Conservation (phyloP, 441 rosid species). For the Erysimum pusillum region DNA sequence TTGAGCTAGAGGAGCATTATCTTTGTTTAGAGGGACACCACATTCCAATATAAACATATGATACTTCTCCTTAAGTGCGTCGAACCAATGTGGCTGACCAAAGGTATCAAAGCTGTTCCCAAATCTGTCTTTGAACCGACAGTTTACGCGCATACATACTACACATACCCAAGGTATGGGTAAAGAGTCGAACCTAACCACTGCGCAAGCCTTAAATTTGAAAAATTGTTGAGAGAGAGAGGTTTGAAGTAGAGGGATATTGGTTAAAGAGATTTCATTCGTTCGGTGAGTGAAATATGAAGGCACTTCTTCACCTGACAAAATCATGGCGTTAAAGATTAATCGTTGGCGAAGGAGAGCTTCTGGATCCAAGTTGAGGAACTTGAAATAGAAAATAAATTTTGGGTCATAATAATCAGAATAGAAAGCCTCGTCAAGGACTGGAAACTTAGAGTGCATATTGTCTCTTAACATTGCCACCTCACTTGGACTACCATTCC, state of each 20-base stretch:
- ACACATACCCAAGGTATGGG: too few species aligned
- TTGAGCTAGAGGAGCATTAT: neutral
- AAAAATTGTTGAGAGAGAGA: neutral
- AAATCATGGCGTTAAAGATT: neutral
- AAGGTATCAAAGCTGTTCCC: constrained; percentile 4
- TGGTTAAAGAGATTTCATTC: neutral
- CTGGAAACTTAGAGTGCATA: neutral
- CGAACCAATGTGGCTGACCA: neutral
- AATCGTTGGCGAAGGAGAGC: neutral
- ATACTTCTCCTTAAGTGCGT: neutral
- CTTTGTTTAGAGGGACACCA: neutral
- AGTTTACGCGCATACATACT: neutral
- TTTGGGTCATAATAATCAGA: too few species aligned
- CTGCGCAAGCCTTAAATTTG: neutral
- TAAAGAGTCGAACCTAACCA: neutral
- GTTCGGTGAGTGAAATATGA: constrained; percentile 11
- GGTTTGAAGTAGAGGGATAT: constrained; percentile 12
- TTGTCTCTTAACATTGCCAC: neutral
- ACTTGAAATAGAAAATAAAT: too few species aligned
- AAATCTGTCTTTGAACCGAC: neutral
- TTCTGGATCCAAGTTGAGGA: neutral
- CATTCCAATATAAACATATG: neutral
- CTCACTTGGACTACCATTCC: neutral
- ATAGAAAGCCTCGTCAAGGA: too few species aligned
- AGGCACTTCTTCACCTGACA: constrained; percentile 15